Conservation (phyloP, 306 rosid species). For the Arachis hypogaea region DNA sequence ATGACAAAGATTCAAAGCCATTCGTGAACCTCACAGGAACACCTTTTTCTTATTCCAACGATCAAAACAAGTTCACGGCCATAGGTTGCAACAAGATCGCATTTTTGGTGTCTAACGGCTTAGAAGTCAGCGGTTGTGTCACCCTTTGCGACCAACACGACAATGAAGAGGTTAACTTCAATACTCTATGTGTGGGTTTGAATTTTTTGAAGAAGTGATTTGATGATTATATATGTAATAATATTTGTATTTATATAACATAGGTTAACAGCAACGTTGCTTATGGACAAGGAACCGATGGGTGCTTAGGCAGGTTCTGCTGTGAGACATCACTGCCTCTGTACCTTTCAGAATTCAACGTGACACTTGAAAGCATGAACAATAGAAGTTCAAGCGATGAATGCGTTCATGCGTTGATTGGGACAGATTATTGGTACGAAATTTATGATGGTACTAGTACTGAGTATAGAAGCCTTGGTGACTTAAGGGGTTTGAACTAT, state of each 20-base stretch:
- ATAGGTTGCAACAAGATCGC: conserved; percentile 39
- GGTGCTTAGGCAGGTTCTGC: conserved; percentile 35
- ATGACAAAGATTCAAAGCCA: not conserved
- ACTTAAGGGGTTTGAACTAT: not conserved
- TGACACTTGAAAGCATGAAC: not conserved
- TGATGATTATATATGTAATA: no score
- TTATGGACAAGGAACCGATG: not conserved
- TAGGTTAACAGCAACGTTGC: not conserved
- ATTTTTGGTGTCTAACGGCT: conserved; percentile 27
- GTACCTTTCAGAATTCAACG: conserved; percentile 20
- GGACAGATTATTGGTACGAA: not conserved
- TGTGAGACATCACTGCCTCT: conserved; percentile 31
- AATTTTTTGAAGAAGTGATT: no score
- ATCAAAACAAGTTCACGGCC: conserved; percentile 3
- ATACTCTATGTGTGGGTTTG: no score
- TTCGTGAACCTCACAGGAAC: conserved; percentile 19
- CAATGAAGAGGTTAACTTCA: not conserved
- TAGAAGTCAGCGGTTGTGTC: conserved; percentile 39
- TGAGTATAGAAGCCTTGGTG: not conserved
- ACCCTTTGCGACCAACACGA: conserved; percentile 38
- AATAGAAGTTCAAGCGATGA: not conserved
- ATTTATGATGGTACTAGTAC: no score
- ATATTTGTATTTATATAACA: no score
- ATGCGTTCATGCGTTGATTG: conserved; percentile 37
- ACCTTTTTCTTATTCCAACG: conserved; percentile 43